A percentile compares a stretch with the other conserved stretches of the same genome.
phyloP scores from a whole-genome alignment of 495 filamentous ascomycete genomes.

The Xylaria venustula region DNA sequence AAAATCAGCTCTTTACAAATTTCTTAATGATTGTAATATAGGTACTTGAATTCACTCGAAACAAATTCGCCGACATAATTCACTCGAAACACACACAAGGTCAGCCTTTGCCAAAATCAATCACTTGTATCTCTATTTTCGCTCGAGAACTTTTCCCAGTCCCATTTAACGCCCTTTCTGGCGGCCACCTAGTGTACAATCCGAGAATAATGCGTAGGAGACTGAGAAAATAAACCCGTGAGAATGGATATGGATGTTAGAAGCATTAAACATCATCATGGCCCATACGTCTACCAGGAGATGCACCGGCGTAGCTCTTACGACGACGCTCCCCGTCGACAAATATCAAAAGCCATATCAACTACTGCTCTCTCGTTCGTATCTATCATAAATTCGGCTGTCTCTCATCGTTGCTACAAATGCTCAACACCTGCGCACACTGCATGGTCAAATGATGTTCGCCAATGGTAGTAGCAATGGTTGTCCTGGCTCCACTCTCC shows the following conservation, averaged over 20 bases:
- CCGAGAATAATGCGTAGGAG: slow-evolving; percentile 30
- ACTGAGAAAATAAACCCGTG: slow-evolving; percentile 23
- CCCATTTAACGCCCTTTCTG: slow-evolving; percentile 26
- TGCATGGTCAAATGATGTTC: slow-evolving; percentile 21
- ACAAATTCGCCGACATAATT: background rate
- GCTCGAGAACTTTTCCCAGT: slow-evolving; percentile 36
- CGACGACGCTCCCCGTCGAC: slow-evolving; percentile 15
- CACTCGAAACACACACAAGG: background rate
- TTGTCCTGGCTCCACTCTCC: slow-evolving; percentile 18
- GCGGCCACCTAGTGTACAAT: slow-evolving; percentile 35
- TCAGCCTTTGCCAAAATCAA: slow-evolving; percentile 18
- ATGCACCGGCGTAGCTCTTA: slow-evolving; percentile 20
- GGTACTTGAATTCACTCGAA: too few relatives aligned
- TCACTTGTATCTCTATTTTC: slow-evolving; percentile 33
- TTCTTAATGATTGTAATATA: too few relatives aligned
- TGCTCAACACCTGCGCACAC: slow-evolving; percentile 17
- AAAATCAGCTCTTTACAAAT: too few relatives aligned
- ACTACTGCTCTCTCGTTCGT: slow-evolving; percentile 23
- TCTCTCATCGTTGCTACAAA: slow-evolving; percentile 18
- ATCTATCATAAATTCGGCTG: slow-evolving; percentile 28
- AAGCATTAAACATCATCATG: slow-evolving; percentile 22
- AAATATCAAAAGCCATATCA: slow-evolving; percentile 21
- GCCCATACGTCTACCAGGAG: slow-evolving; percentile 14
- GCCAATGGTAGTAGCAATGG: slow-evolving; percentile 19
- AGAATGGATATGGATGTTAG: slow-evolving; percentile 21